Conservation (phyloP, 108 stramenopile species). For the Aurantiochytrium sp. region DNA sequence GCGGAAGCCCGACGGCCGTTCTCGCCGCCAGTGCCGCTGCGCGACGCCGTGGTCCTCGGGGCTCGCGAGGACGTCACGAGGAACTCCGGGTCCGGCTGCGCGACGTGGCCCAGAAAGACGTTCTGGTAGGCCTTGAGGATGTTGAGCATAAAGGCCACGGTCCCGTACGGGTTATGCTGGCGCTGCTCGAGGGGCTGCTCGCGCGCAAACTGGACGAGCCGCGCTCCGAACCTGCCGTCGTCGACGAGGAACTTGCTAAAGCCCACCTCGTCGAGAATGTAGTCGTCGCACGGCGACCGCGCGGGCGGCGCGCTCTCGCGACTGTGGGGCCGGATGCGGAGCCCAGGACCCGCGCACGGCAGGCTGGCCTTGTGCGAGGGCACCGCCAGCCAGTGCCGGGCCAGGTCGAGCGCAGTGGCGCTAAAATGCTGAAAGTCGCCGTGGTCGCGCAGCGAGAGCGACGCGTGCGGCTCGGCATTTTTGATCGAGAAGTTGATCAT, state of each 20-base stretch:
- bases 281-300: background rate
- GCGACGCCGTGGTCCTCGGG: too few relatives aligned
- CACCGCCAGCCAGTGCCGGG: background rate
- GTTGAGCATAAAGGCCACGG: background rate
- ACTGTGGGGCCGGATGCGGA: background rate
- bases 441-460: background rate
- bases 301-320: background rate
- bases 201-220: background rate
- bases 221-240: background rate
- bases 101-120: background rate
- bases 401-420: background rate
- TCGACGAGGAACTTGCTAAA: constrained; percentile 12
- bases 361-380: background rate
- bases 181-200: background rate
- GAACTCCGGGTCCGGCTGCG: background rate
- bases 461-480: background rate
- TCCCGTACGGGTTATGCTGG: background rate
- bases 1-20: background rate
- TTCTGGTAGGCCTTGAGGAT: background rate
- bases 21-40: too few relatives aligned
- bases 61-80: background rate
- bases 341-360: background rate
- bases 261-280: background rate
- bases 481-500: background rate
- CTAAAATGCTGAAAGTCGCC: constrained; percentile 5